These are phyloP conservation scores for Lepidium aucheri DNA, from an alignment of 345 rosid species.

Conservation along the genomic window DNA sequence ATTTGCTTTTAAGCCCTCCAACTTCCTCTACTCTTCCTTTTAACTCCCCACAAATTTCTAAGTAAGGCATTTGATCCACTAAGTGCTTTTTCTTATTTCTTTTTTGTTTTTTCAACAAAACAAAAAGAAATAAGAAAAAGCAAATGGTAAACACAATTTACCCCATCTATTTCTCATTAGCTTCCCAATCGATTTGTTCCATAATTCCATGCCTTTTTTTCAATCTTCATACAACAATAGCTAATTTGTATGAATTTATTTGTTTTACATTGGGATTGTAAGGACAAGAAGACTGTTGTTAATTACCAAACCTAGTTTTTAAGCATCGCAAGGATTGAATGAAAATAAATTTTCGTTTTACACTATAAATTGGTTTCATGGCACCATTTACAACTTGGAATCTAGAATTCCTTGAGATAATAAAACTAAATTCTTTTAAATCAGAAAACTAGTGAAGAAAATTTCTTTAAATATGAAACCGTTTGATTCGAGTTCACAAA, in stretches of 20 bases:
- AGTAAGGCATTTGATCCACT: neutral
- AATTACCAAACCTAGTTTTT: neutral
- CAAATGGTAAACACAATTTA: constrained; percentile 54
- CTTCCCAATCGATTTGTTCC: neutral
- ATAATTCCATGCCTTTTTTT: neutral
- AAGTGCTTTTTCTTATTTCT: neutral
- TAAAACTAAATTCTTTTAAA: too few relatives aligned
- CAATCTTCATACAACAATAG: neutral
- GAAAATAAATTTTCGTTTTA: too few relatives aligned
- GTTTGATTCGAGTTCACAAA: neutral
- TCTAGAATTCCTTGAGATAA: too few relatives aligned
- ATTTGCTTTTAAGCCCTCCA: constrained; percentile 44
- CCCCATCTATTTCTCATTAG: constrained; percentile 1
- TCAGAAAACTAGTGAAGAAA: too few relatives aligned
- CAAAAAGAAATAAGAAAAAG: neutral
- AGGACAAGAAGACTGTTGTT: neutral
- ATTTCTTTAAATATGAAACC: neutral
- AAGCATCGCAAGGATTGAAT: too few relatives aligned
- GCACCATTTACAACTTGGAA: too few relatives aligned
- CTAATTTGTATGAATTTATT: neutral
- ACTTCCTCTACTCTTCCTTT: constrained; percentile 12
- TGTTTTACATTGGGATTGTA: neutral
- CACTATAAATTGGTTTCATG: too few relatives aligned
- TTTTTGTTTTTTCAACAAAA: neutral
- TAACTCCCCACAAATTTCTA: constrained; percentile 11